Evolutionary conservation across 257 asterid species (phyloP).

Genomic region (Gentiana dahurica): DNA sequence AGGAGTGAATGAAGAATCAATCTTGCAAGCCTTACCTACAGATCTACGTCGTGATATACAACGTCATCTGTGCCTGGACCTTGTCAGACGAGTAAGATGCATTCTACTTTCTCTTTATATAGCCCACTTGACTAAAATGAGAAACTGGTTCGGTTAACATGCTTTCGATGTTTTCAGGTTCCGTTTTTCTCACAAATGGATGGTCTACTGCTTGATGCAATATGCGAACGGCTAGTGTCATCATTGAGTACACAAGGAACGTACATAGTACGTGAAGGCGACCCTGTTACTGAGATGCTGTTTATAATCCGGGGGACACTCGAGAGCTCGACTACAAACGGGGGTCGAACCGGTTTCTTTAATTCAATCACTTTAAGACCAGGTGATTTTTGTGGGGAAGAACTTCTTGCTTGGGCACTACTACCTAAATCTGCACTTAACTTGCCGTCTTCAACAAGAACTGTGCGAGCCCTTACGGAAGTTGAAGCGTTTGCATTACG

Average conservation of each 20-base stretch:
- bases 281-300: constrained; percentile 72
- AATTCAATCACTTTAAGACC: constrained; percentile 52
- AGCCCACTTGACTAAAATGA: too few relatives aligned
- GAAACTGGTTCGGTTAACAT: neutral
- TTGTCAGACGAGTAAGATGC: constrained; percentile 68
- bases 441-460: constrained; percentile 72
- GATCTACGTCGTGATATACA: constrained; percentile 87
- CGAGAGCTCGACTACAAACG: constrained; percentile 84
- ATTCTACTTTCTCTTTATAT: too few relatives aligned
- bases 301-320: constrained; percentile 61
- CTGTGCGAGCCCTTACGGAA: constrained; percentile 57
- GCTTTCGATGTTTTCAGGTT: constrained; percentile 38
- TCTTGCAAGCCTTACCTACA: constrained; percentile 54
- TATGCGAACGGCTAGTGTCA: constrained; percentile 75
- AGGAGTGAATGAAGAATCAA: constrained; percentile 72
- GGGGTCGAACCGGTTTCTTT: constrained; percentile 76
- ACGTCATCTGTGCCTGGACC: constrained; percentile 76
- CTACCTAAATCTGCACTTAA: constrained; percentile 51
- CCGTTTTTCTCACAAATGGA: constrained; percentile 89
- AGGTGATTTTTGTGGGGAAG: constrained; percentile 83
- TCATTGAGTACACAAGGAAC: constrained; percentile 71
- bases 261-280: constrained; percentile 86
- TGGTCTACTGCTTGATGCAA: constrained; percentile 69
- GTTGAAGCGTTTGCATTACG: constrained; percentile 75
- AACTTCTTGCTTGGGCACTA: constrained; percentile 76